Evolutionary conservation across 2,329 filamentous ascomycete genomes (phyloP).

Genomic region (Colletotrichum eremochloae): DNA sequence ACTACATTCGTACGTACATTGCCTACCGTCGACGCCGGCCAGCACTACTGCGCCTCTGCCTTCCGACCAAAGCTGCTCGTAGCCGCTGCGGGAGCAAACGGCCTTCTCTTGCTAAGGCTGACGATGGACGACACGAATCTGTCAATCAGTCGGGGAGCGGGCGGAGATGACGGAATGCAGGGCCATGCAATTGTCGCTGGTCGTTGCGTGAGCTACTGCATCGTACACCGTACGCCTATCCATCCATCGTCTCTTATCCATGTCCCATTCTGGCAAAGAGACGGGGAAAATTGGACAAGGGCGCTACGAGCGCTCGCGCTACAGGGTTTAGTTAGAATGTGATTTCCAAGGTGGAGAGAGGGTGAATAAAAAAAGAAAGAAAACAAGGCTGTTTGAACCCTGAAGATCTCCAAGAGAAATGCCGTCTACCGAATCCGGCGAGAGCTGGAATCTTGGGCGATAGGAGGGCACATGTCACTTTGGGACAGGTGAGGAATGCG

Average conservation of each 20-base stretch:
- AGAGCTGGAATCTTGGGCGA: constrained; percentile 23
- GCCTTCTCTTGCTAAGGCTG: constrained; percentile 1
- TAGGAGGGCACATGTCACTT: constrained; percentile 26
- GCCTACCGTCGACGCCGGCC: constrained; percentile 17
- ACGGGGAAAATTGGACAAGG: constrained; percentile 17
- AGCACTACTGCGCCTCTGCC: constrained; percentile 31
- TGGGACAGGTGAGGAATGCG: constrained; percentile 11
- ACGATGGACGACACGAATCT: constrained; percentile 20
- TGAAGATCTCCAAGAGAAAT: constrained; percentile 39
- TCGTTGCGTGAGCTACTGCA: constrained; percentile 6
- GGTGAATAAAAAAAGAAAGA: not conserved
- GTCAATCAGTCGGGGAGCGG: not conserved
- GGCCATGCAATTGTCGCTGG: constrained; percentile 3
- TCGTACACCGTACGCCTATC: not conserved
- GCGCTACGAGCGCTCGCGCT: constrained; percentile 31
- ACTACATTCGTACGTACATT: not conserved
- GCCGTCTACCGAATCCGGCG: constrained; percentile 29
- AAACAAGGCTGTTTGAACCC: constrained; percentile 39
- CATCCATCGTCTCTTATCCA: not conserved
- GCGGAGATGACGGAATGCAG: not conserved
- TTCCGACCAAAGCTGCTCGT: constrained; percentile 1
- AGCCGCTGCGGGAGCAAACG: constrained; percentile 25
- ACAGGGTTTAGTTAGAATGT: constrained; percentile 10
- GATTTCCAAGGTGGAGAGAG: not conserved
- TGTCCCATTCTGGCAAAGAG: not conserved